Evolutionary conservation across 768 basidiomycete species (phyloP), one percentile per base, ranked within the genome.

Genomic region (Tricholoma terreum): DNA sequence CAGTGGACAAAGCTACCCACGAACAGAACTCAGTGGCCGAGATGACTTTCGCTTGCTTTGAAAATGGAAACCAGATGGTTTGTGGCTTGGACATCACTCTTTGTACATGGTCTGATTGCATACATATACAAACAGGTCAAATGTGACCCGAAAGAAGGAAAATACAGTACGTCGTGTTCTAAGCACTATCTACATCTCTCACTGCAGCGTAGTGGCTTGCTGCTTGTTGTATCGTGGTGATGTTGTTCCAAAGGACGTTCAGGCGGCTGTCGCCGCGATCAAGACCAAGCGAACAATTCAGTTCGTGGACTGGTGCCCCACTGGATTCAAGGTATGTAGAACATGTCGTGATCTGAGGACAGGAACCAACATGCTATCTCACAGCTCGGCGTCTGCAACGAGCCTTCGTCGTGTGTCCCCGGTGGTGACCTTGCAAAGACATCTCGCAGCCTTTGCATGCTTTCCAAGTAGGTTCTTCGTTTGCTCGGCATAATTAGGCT

Each of bases 11-110:
- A 78, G 94, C 94, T 36, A 84, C 83, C 65, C 96, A 98, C 69
- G 96, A 98, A 73, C 91, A 94, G 75, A 97, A 98, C 80, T 92
- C 94, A 5, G 96, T 98, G 34, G 85, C 92, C 46, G 95, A 98
- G 67, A 98, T 98, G 94, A 98, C 96, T 62, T 94, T 92, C 79
- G 86, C 94, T 52, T 98, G 94, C 81, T 98, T 98, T 76, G 96
- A 98, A 78, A 81, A 83, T 60, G 94, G 93, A 59, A 95, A 94
- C 75, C 96, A 98, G 75, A 94, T 98, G 94, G 94, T 82, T 43
- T 11, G 50, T 24, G 15, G 12, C 34, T 22, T 57, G 17, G 17
- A 40, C 22, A 27, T 31, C 24, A 21, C 46, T 12, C 56, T 14
- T 19, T 14, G 14, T 1, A 22, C 33, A 34, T 27, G n/a, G 33